Conservation (phyloP, 495 filamentous ascomycete genomes). For the Daldinia caldariorum region DNA sequence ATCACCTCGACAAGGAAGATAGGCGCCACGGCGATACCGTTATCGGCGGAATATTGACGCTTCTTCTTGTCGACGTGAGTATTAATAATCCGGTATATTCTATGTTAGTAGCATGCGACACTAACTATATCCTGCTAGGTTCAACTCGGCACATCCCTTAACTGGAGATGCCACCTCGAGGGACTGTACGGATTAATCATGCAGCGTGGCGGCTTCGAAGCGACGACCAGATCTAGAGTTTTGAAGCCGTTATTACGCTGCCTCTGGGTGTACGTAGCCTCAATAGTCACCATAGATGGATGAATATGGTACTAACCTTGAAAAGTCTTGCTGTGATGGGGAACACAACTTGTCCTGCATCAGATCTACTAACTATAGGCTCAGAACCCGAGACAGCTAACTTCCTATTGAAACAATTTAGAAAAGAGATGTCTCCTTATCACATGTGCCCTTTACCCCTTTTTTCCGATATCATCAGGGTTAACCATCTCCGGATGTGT, state of each 20-base stretch:
- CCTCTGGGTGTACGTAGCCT: conserved; percentile 40
- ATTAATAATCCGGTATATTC: neutral
- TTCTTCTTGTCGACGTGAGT: conserved; percentile 39
- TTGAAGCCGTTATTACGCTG: conserved; percentile 43
- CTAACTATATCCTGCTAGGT: conserved; percentile 29
- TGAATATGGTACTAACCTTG: conserved; percentile 3
- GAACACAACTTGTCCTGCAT: conserved; percentile 49
- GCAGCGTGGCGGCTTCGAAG: conserved; percentile 45
- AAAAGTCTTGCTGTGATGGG: conserved; percentile 42
- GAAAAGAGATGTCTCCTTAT: conserved; percentile 32
- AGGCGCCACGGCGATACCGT: conserved; percentile 38
- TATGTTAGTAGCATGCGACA: neutral
- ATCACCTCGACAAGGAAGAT: conserved; percentile 38
- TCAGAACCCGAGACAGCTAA: conserved; percentile 33
- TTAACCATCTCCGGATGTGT: conserved; percentile 44
- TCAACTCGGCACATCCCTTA: conserved; percentile 44
- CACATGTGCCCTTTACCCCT: conserved; percentile 34
- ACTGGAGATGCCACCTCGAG: conserved; percentile 50
- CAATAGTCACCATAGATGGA: neutral
- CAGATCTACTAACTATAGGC: conserved; percentile 36
- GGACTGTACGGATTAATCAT: conserved; percentile 44
- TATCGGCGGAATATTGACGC: conserved; percentile 37
- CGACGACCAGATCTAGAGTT: conserved; percentile 8
- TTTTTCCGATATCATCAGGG: conserved; percentile 41
- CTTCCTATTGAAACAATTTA: conserved; percentile 32